Conservation (phyloP, 257 asterid genomes). For the Salvia hispanica region DNA sequence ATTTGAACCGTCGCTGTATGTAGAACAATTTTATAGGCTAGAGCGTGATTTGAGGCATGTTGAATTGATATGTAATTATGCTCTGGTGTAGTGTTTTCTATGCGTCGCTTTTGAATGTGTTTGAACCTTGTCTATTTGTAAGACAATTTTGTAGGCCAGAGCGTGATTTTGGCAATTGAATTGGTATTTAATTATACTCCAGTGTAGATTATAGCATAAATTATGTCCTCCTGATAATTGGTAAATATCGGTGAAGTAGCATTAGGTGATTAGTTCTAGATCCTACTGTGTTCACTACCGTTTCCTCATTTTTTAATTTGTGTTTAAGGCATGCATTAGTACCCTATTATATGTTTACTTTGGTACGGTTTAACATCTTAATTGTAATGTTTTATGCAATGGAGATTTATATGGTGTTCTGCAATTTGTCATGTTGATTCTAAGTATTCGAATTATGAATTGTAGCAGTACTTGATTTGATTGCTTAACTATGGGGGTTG, state of each 20-base stretch:
- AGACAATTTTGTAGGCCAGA: no score
- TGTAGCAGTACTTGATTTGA: no score
- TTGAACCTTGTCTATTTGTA: no score
- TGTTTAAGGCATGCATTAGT: background rate
- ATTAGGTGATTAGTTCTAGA: background rate
- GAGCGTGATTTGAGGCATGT: background rate
- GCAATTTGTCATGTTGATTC: background rate
- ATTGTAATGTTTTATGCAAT: background rate
- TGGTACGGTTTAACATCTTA: background rate
- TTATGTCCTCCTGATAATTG: no score
- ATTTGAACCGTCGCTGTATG: background rate
- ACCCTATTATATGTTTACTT: background rate
- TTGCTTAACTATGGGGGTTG: background rate
- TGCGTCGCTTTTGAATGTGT: no score
- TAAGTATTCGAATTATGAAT: no score
- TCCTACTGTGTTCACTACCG: background rate
- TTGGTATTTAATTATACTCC: no score
- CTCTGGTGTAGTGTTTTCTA: no score
- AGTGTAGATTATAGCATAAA: no score
- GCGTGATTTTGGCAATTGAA: no score
- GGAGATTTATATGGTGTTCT: background rate
- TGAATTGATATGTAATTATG: background rate
- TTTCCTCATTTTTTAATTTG: background rate
- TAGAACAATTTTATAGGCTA: background rate
- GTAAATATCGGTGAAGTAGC: background rate